Evolutionary conservation across 176 grass and related monocot species (phyloP).

Genomic region (Chloris gayana): DNA sequence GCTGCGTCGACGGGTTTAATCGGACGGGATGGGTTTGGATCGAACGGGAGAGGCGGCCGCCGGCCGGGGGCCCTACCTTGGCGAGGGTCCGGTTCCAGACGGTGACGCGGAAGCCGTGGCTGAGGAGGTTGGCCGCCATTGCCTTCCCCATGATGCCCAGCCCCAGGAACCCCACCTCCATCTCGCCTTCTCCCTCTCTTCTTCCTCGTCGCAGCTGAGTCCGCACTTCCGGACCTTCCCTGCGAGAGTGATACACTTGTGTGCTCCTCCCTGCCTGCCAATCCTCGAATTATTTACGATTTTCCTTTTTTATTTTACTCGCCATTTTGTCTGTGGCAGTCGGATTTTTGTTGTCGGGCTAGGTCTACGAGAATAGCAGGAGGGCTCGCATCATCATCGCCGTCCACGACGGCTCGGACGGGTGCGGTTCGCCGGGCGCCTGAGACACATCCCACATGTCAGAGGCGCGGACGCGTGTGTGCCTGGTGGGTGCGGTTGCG

Average conservation of each 20-base stretch:
- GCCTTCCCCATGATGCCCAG: constrained; percentile 97
- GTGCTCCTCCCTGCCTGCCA: not conserved
- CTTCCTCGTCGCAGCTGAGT: not conserved
- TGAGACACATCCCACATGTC: not conserved
- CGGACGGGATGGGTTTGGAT: not conserved
- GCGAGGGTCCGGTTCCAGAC: constrained; percentile 93
- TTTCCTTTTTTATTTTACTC: not conserved
- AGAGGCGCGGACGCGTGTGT: not conserved
- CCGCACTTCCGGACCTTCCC: not conserved
- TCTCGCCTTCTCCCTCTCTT: constrained; percentile 29
- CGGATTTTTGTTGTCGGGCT: not conserved
- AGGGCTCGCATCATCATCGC: not conserved
- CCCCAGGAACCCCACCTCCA: constrained; percentile 96
- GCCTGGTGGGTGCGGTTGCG: too few species aligned
- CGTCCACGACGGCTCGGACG: not conserved
- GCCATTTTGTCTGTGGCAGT: not conserved
- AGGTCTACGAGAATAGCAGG: not conserved
- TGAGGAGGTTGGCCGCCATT: constrained; percentile 88
- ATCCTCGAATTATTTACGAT: constrained; percentile 23
- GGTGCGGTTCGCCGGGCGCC: not conserved
- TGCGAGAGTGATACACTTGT: not conserved
- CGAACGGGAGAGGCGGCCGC: not conserved
- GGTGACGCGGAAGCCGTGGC: constrained; percentile 81
- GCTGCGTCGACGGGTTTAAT: not conserved
- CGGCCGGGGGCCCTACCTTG: constrained; percentile 49